Evolutionary conservation across 176 grass and related monocot genomes (phyloP).

Genomic region (Pontederia paniculata): DNA sequence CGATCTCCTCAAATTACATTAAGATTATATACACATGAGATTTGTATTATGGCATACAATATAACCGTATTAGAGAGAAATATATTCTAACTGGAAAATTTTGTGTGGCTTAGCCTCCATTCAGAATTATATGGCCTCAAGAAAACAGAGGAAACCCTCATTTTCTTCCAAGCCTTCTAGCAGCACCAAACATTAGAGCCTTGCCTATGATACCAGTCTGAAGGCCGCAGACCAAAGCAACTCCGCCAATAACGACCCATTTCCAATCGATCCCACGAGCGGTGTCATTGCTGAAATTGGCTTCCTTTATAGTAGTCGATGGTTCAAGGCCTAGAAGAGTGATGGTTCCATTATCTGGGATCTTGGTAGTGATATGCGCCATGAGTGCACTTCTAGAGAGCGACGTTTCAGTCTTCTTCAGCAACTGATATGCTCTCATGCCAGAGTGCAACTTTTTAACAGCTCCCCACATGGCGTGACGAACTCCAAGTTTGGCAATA

Average conservation of each 20-base stretch:
- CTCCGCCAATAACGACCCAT: slow-evolving; percentile 68
- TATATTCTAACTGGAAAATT: no score
- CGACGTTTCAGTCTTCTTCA: slow-evolving; percentile 30
- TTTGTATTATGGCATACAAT: no score
- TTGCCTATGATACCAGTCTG: slow-evolving; percentile 67
- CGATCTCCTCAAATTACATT: no score
- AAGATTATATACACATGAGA: no score
- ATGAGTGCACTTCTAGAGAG: slow-evolving; percentile 47
- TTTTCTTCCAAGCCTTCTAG: slow-evolving; percentile 52
- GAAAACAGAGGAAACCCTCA: slow-evolving; percentile 11
- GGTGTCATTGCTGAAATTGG: slow-evolving; percentile 6
- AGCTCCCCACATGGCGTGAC: slow-evolving; percentile 95
- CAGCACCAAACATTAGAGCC: slow-evolving; percentile 51
- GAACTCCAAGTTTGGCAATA: slow-evolving; percentile 70
- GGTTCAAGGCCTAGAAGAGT: slow-evolving; percentile 13
- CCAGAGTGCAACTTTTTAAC: slow-evolving; percentile 82
- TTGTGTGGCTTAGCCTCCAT: no score
- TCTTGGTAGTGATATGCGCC: slow-evolving; percentile 53
- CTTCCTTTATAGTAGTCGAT: slow-evolving; percentile 2
- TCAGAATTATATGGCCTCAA: no score
- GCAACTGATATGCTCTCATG: slow-evolving; percentile 73
- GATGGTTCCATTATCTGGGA: slow-evolving; percentile 18
- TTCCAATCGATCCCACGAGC: slow-evolving; percentile 77
- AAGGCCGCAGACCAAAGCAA: slow-evolving; percentile 52
- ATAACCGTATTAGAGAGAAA: no score